A percentile compares a stretch with the other conserved stretches of the same genome.
These are phyloP conservation scores for Fusarium luffae DNA, from an alignment of 2,329 filamentous ascomycete genomes.

Conservation along the genomic window DNA sequence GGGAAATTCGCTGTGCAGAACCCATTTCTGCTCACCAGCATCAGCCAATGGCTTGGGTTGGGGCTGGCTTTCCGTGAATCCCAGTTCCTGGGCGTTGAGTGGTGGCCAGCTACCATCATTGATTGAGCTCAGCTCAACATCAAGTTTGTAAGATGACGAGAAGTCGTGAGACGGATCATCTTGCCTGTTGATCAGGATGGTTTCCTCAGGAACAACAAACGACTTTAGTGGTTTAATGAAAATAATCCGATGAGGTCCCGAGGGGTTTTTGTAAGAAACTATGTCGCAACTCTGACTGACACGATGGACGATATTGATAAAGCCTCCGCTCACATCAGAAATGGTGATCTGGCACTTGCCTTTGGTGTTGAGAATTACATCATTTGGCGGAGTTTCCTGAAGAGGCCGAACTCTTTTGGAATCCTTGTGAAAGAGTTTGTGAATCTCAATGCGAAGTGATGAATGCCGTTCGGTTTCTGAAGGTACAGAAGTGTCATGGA, in stretches of 20 bases:
- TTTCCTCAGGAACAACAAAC: constrained; percentile 64
- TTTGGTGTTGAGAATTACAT: constrained; percentile 48
- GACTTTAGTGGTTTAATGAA: constrained; percentile 61
- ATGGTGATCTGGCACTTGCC: constrained; percentile 54
- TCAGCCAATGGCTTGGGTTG: constrained; percentile 35
- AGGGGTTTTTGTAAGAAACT: constrained; percentile 60
- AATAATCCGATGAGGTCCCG: constrained; percentile 59
- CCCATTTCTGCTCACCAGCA: constrained; percentile 48
- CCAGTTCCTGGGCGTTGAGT: constrained; percentile 52
- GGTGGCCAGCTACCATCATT: constrained; percentile 65
- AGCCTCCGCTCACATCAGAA: constrained; percentile 50
- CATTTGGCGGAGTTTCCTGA: constrained; percentile 46
- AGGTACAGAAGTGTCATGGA: constrained; percentile 46
- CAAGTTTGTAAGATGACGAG: constrained; percentile 61
- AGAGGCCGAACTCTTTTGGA: constrained; percentile 51
- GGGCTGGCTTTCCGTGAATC: constrained; percentile 37
- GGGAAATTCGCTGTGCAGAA: constrained; percentile 55
- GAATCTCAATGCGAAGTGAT: constrained; percentile 63
- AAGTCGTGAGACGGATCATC: constrained; percentile 61
- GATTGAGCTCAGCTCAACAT: constrained; percentile 64
- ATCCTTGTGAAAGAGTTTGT: constrained; percentile 64
- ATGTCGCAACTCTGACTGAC: constrained; percentile 66
- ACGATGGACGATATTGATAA: constrained; percentile 60
- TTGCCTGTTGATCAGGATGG: constrained; percentile 60
- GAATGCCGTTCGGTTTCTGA: constrained; percentile 50